Evolutionary conservation across 331 rosid species (phyloP), one percentile per base, ranked within the genome.

Genomic region (Telfairia occidentalis): DNA sequence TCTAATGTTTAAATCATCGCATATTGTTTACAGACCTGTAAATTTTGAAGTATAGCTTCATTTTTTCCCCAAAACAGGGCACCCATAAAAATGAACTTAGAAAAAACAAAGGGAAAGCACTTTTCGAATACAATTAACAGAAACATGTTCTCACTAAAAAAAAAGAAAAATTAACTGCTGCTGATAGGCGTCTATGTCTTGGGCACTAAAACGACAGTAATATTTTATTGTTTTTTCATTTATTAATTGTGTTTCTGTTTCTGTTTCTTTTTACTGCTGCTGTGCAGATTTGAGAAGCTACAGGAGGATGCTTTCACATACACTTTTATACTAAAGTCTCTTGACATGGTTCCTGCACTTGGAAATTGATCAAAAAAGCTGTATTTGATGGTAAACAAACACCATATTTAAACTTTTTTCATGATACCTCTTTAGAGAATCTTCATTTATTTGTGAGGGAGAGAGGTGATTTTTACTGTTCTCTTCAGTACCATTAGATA

Each of bases 241-340:
- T 48, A 45, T 48, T 35, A 60, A 30, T 32, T 32, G n/a, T n/a
- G n/a, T n/a, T n/a, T n/a, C n/a, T 71, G 54, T 18, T 16, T 24
- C 0, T 4, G 10, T 42, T 35, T 2, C 15, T 49, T 23, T 58
- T 3, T 64, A 24, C 7, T 43, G 60, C 48, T 21, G 37, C 37
- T 21, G 23, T 73, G 85, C 87, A 93, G 97, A 78, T 93, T 93
- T 81, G 94, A 93, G 86, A 90, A 88, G 89, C 98, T 93, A 46
- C 92, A 83, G 74, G 94, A 90, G 81, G 92, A 86, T 69, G 97
- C 96, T 55, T 92, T 90, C 88, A 92, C 78, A 13, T 87, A 89
- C 48, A 76, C 83, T 59, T 92, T 90, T 82, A 78, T 92, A 43
- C 43, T 92, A 81, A 89, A 89, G 90, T 70, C 90, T 53, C 82